These are phyloP conservation scores for Sicyos edulis DNA, from an alignment of 306 rosid genomes.

Conservation along the genomic window DNA sequence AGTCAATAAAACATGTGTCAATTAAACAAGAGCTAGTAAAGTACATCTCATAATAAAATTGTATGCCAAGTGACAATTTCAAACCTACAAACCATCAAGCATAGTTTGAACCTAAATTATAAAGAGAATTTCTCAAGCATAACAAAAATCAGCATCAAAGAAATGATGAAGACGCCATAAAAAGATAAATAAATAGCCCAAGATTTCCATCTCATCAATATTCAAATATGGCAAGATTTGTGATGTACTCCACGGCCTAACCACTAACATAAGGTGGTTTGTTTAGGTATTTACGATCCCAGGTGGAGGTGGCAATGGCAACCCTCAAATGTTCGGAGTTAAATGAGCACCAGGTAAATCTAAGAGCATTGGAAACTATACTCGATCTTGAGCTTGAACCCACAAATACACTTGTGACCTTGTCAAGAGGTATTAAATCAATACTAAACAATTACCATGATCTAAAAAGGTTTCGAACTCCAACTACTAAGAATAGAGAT, in stretches of 20 bases:
- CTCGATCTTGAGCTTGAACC: slow-evolving; percentile 2
- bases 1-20: slow-evolving; percentile 6
- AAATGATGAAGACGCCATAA: not conserved
- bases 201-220: not conserved
- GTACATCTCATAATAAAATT: slow-evolving; percentile 9
- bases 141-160: too few relatives aligned
- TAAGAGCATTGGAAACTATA: not conserved
- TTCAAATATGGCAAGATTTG: not conserved
- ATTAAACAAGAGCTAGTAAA: not conserved
- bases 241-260: too few relatives aligned
- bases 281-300: not conserved
- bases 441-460: not conserved
- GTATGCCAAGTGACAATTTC: not conserved
- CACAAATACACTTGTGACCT: not conserved
- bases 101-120: not conserved
- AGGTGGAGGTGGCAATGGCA: too few relatives aligned
- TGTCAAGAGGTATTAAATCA: not conserved
- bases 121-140: too few relatives aligned
- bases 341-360: not conserved
- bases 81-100: not conserved
- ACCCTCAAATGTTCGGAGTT: not conserved
- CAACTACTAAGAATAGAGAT: not conserved
- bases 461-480: not conserved
- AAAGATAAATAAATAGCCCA: not conserved
- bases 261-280: too few relatives aligned